Base-by-base conservation (phyloP, 305 asterid species). In the Rubia balearica region DNA sequence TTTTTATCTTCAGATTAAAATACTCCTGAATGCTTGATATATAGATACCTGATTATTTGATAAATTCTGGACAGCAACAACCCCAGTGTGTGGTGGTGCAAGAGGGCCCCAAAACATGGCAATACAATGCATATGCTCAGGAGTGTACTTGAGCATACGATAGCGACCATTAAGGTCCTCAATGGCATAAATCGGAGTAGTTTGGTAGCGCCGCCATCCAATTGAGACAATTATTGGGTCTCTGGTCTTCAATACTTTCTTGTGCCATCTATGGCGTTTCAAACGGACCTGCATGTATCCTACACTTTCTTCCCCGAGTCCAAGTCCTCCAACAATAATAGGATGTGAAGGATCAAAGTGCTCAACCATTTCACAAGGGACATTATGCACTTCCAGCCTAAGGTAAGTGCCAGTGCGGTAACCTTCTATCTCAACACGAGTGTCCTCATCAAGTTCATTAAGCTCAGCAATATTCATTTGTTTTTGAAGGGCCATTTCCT, bases 41-140 rank as follows among this genome's bases (percentile, higher is more conserved):
- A n/a, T 27, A 24, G 41, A 38, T 74, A 94, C 99, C 95, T 89
- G 97, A 81, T 84, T 89, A 85, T 85, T 94, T 45, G 99, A 87
- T 72, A 94, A 86, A 81, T 81, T 89, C 81, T 89, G 99, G 66
- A 94, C 87, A 62, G 99, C 97, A 62, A 94, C 90, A 78, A 91
- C 90, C 46, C 99, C 98, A 43, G 99, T 83, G 69, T 83, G 88
- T 64, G 97, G 96, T 60, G 99, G 97, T 63, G 97, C 97, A 73
- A 94, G 97, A 74, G 98, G 97, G 41, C 99, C 99, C 97, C 98
- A 94, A 80, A 94, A 89, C 96, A 89, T 86, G 76, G 99, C 99
- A 85, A 94, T 85, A 80, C 99, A 94, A 80, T 94, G 99, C 99
- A 94, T 94, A 75, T 94, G 99, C 73, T 94, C 99, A 59, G 99